phyloP scores from a whole-genome alignment of 176 grass and related monocot species.

The Canna indica region DNA sequence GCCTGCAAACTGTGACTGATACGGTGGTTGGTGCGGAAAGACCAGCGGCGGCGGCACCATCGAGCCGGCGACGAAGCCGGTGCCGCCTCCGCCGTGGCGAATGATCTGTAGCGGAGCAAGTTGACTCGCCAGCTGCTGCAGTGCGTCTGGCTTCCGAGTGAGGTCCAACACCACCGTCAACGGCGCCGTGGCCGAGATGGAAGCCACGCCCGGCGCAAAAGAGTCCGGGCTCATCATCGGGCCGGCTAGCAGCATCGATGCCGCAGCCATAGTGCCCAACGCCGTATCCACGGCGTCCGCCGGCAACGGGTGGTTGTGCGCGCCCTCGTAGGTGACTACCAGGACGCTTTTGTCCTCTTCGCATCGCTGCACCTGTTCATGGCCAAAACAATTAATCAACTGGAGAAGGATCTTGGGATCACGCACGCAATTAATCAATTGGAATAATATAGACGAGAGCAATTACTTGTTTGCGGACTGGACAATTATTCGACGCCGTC shows the following conservation, averaged over 20 bases:
- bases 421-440: slow-evolving; percentile 8
- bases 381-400: not conserved
- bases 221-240: slow-evolving; percentile 57
- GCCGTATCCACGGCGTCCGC: slow-evolving; percentile 88
- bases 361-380: slow-evolving; percentile 77
- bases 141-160: slow-evolving; percentile 39
- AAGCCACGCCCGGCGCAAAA: slow-evolving; percentile 78
- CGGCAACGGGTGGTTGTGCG: slow-evolving; percentile 87
- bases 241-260: slow-evolving; percentile 68
- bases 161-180: slow-evolving; percentile 89
- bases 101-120: too few species aligned
- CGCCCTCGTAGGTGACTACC: slow-evolving; percentile 86
- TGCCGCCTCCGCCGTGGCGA: too few species aligned
- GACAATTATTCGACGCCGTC: slow-evolving; percentile 61
- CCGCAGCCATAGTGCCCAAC: slow-evolving; percentile 60
- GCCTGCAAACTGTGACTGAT: slow-evolving; percentile 65
- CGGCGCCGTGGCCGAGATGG: slow-evolving; percentile 79
- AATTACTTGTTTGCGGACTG: slow-evolving; percentile 71
- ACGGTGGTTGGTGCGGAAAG: slow-evolving; percentile 28
- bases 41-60: not conserved
- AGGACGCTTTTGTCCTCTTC: slow-evolving; percentile 77
- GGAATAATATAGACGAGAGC: not conserved
- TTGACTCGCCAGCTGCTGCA: slow-evolving; percentile 11
- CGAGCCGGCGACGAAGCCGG: too few species aligned
- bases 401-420: too few species aligned